Evolutionary conservation across 139 green algal genomes (phyloP), one percentile per base, ranked within the genome.

Genomic region (Micromonas pusilla): DNA sequence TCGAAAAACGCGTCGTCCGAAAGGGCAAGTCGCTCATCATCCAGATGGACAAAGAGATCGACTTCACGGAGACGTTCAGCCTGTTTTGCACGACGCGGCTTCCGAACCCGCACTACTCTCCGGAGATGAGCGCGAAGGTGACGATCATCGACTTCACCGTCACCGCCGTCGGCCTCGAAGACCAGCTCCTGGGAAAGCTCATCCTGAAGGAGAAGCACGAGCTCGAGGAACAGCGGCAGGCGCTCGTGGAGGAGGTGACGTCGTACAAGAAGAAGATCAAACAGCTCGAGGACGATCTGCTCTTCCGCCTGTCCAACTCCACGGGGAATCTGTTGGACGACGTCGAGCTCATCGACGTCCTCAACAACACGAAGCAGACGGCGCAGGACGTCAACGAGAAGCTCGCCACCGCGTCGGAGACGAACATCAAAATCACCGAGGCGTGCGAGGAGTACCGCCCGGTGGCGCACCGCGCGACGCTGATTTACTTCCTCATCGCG

Each of bases 281-380:
- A 70, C 73, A 76, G 37, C 77, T 86, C 87, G 90, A 95, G 84
- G 89, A 93, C 75, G 91, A 88, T n/a, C 82, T 95, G 84, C 86
- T 95, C 71, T 26, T 38, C 28, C 86, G 93, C 78, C 86, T 95
- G 65, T 91, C 83, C 39, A 90, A 88, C 75, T 89, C 90, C 20
- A 83, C 70, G 32, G 90, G 91, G 52, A 93, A 94, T 76, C 93
- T 96, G 70, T 81, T 96, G 53, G 91, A 96, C 85, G 93, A 96
- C 84, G 54, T 66, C 33, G 89, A 91, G 78, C 87, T 96, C 38
- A 96, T 96, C 66, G 70, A 66, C 39, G 92, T 88, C 36, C 86
- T 96, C 71, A 89, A 96, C 70, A 84, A 85, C 34, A 88, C 91
- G 52, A 96, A 96, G 78, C 66, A 80, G 66, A 92, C 91, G 81